Evolutionary conservation across 208 protist genomes (phyloP).

Genomic region (Entamoeba histolytica): DNA sequence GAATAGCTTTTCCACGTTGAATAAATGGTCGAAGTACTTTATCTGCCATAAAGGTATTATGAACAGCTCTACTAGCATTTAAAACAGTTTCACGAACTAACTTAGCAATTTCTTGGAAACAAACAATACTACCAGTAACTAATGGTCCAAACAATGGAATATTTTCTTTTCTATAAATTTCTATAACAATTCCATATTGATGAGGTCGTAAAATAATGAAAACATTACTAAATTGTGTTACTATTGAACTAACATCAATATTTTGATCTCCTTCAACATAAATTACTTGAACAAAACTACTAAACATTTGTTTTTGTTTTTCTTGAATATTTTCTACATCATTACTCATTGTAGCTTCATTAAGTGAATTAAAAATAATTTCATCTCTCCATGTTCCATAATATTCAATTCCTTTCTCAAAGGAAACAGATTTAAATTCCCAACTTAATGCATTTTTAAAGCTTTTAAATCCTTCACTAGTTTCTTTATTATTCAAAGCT

Average conservation of each 20-base stretch:
- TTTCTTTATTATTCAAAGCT: background rate
- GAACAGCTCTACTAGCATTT: background rate
- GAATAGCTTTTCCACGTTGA: background rate
- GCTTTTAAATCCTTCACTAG: background rate
- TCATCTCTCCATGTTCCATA: background rate
- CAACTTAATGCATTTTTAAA: background rate
- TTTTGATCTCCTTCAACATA: background rate
- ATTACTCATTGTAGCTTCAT: background rate
- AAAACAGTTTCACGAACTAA: background rate
- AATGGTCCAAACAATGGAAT: background rate
- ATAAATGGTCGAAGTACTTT: background rate
- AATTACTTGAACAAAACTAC: background rate
- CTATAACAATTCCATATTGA: background rate
- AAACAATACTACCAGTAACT: background rate
- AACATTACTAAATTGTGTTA: background rate
- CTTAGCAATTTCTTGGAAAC: background rate
- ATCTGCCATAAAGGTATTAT: background rate
- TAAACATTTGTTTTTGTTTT: background rate
- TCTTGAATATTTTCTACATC: background rate
- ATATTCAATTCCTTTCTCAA: background rate
- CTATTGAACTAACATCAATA: background rate
- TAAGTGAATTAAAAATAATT: background rate
- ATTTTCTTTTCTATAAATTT: background rate
- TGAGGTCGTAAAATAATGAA: background rate
- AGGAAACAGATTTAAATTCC: background rate